A percentile compares a stretch with the other conserved stretches of the same genome.
These are phyloP conservation scores for Halophytophthora batemanensis DNA, from an alignment of 352 stramenopile species.

Conservation along the genomic window DNA sequence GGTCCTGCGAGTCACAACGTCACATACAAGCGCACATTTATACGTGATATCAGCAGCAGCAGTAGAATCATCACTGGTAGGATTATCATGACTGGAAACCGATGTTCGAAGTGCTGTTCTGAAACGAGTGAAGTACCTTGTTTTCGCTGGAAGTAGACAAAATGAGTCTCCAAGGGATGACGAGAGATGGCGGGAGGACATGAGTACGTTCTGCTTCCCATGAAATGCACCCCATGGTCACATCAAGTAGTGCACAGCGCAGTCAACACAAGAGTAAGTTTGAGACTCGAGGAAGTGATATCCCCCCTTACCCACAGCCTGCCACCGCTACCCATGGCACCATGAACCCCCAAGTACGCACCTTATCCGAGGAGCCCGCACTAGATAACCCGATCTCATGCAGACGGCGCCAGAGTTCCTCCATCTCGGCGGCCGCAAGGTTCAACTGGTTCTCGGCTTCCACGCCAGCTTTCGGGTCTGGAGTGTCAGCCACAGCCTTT, in stretches of 20 bases:
- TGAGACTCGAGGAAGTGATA: too few relatives aligned
- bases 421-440: conserved; percentile 72
- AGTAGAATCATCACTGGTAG: background rate
- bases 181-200: conserved; percentile 75
- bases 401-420: conserved; percentile 78
- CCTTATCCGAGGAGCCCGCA: conserved; percentile 53
- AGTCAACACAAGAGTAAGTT: background rate
- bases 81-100: background rate
- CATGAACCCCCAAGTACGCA: conserved; percentile 1
- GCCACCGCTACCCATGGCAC: too few relatives aligned
- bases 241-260: background rate
- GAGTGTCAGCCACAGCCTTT: background rate
- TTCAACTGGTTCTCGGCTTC: conserved; percentile 62
- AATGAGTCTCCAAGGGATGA: conserved; percentile 85
- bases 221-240: background rate
- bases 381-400: conserved; percentile 74
- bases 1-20: conserved; percentile 21
- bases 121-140: conserved; percentile 23
- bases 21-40: conserved; percentile 1
- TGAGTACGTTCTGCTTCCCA: conserved; percentile 53
- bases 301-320: too few relatives aligned
- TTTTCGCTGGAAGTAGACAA: conserved; percentile 71
- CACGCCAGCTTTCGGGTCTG: conserved; percentile 32
- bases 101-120: background rate
- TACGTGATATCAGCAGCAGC: background rate